Evolutionary conservation across 352 stramenopile species (phyloP).

Genomic region (Phytophthora kernoviae): DNA sequence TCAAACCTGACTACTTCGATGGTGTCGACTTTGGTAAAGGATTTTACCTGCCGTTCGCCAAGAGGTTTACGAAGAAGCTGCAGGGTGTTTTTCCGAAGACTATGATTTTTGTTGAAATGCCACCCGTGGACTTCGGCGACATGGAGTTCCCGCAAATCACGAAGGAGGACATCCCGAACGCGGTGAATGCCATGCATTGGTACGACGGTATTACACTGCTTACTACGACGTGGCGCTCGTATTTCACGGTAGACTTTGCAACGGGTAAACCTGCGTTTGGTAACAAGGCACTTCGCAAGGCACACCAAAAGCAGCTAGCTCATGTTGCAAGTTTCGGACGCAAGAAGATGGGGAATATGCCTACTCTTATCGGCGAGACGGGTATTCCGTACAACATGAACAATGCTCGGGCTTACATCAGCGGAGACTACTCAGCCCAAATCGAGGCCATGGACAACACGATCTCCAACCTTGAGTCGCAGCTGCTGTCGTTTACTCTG

Average conservation of each 20-base stretch:
- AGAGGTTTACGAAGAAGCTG: constrained; percentile 54
- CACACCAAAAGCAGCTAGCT: constrained; percentile 61
- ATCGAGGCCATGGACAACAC: constrained; percentile 63
- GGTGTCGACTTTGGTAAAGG: constrained; percentile 68
- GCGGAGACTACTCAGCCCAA: constrained; percentile 49
- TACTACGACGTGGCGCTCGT: constrained; percentile 61
- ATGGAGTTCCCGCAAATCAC: constrained; percentile 66
- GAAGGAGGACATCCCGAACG: constrained; percentile 45
- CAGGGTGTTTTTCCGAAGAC: constrained; percentile 50
- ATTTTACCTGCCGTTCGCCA: constrained; percentile 76
- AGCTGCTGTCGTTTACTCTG: constrained; percentile 78
- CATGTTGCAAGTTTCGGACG: constrained; percentile 53
- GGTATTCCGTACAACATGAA: constrained; percentile 70
- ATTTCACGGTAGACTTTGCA: constrained; percentile 69
- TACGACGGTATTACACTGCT: constrained; percentile 91
- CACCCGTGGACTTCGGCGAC: constrained; percentile 62
- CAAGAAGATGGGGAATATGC: constrained; percentile 42
- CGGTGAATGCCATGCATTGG: constrained; percentile 86
- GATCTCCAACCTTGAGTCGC: constrained; percentile 59
- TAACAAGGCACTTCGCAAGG: constrained; percentile 42
- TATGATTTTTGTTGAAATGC: constrained; percentile 82
- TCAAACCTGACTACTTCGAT: constrained; percentile 68
- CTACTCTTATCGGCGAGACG: constrained; percentile 66
- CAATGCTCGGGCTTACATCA: constrained; percentile 41
- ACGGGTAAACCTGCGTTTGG: constrained; percentile 69